Evolutionary conservation across 2,329 filamentous ascomycete genomes (phyloP).

Genomic region (Curvularia verruculosa): DNA sequence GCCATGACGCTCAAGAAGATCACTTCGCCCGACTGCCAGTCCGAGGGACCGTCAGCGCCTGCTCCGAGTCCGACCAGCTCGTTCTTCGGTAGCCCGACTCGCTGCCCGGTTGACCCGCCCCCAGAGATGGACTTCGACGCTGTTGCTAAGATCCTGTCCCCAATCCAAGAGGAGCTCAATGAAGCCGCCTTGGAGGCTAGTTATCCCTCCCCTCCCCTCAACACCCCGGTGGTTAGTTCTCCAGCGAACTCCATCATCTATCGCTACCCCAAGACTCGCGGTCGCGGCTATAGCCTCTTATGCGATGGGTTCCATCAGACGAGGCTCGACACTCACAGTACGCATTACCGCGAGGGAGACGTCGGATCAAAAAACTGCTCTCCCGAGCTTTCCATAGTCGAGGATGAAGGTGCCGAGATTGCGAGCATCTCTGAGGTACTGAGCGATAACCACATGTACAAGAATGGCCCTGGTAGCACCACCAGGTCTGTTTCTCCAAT

Average conservation of each 20-base stretch:
- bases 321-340: slow-evolving; percentile 29
- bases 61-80: slow-evolving; percentile 37
- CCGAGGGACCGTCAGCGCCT: slow-evolving; percentile 29
- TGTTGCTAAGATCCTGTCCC: slow-evolving; percentile 35
- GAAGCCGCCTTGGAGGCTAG: slow-evolving; percentile 39
- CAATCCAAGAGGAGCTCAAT: slow-evolving; percentile 41
- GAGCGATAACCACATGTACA: slow-evolving; percentile 23
- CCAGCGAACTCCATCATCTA: slow-evolving; percentile 35
- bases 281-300: slow-evolving; percentile 72
- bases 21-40: slow-evolving; percentile 30
- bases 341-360: slow-evolving; percentile 20
- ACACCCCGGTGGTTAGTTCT: slow-evolving; percentile 36
- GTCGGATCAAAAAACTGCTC: slow-evolving; percentile 30
- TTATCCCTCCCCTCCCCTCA: slow-evolving; percentile 40
- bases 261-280: slow-evolving; percentile 20
- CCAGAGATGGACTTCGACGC: slow-evolving; percentile 34
- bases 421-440: slow-evolving; percentile 25
- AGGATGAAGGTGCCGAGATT: slow-evolving; percentile 27
- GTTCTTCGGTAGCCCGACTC: slow-evolving; percentile 17
- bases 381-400: slow-evolving; percentile 20
- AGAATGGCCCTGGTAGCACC: slow-evolving; percentile 6
- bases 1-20: slow-evolving; percentile 23
- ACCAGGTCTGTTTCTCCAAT: slow-evolving; percentile 16
- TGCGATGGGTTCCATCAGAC: slow-evolving; percentile 86
- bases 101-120: slow-evolving; percentile 18